Evolutionary conservation across 768 basidiomycete genomes (phyloP), one percentile per base, ranked within the genome.

Genomic region (Mycena venus): DNA sequence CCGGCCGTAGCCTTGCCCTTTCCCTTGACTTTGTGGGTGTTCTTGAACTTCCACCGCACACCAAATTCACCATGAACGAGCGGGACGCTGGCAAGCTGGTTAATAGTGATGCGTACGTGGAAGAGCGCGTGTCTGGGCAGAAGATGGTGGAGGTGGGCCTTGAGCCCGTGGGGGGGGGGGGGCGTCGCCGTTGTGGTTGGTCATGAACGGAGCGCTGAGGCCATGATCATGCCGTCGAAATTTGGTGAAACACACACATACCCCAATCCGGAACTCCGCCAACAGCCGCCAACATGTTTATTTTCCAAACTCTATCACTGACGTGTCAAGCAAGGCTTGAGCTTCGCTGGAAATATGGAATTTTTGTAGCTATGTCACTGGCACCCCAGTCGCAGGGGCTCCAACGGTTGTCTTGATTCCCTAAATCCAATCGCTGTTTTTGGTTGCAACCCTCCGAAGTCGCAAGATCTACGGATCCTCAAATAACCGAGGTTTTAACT

Each of bases 81-180:
- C 0, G 94, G 94, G 0, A 95, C 91, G 74, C 90, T 92, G 27
- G 89, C 86, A n/a, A 95, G 87, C 75, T 94, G 90, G 82, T 94
- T 92, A 49, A 95, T 86, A 27, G 86, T 85, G 53, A 95, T 79
- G 21, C 86, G 85, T 36, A 91, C 90, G 71, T 89, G 89, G 83
- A 95, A 95, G 68, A 89, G 87, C 5, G 93, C 89, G 79, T 94
- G 92, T 49, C 88, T 85, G 19, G 92, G 92, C 7, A 93, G 84
- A 62, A 93, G 86, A 40, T 92, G 90, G 34, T 88, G 87, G 1
- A 93, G 83, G 64, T 91, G 91, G 0, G 90, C 88, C 49, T 90
- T 90, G 17, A 93, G 76, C 0, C 71, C 71, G 71, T 0, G n/a
- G 29, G 4, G 58, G 44, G 34, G 29, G 58, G 29, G 71, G 65